Percentiles rank a stretch among this genome's conserved stretches.
These are phyloP conservation scores for Centella asiatica DNA, from an alignment of 129 eudicot species.

Conservation along the genomic window DNA sequence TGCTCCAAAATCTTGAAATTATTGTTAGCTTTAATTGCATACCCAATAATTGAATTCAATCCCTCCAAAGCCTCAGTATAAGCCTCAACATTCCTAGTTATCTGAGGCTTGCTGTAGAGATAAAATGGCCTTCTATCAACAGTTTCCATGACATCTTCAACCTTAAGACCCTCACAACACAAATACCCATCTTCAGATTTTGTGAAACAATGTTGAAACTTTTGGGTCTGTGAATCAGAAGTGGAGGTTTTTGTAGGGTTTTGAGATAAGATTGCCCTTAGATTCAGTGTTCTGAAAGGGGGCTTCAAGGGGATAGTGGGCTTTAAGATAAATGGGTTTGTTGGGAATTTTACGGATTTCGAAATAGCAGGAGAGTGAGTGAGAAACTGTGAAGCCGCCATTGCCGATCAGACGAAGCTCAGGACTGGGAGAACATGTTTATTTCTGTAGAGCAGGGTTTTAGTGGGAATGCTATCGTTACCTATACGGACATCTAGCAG, in stretches of 20 bases:
- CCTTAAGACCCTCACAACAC: constrained; percentile 63
- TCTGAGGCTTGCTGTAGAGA: constrained; percentile 84
- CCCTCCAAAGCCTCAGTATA: constrained; percentile 83
- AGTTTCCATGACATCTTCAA: constrained; percentile 54
- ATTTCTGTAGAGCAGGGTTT: no score
- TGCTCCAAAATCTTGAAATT: constrained; percentile 77
- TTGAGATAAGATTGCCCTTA: constrained; percentile 18
- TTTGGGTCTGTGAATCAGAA: constrained; percentile 26
- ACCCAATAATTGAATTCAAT: constrained; percentile 66
- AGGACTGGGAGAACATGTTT: no score
- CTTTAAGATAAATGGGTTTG: constrained; percentile 16
- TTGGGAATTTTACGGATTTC: constrained; percentile 31
- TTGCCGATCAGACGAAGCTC: constrained; percentile 13
- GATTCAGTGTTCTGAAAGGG: constrained; percentile 23
- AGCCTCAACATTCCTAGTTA: constrained; percentile 81
- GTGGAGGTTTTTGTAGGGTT: constrained; percentile 20
- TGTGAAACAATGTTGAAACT: constrained; percentile 59
- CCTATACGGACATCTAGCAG: background rate
- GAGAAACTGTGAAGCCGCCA: constrained; percentile 69
- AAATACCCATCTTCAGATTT: constrained; percentile 63
- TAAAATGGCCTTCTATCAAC: constrained; percentile 80
- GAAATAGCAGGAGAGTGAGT: constrained; percentile 30
- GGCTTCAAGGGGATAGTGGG: constrained; percentile 34
- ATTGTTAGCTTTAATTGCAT: constrained; percentile 86
- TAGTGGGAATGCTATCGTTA: background rate